Evolutionary conservation across 495 filamentous ascomycete genomes (phyloP).

Genomic region (Neurospora sp.): DNA sequence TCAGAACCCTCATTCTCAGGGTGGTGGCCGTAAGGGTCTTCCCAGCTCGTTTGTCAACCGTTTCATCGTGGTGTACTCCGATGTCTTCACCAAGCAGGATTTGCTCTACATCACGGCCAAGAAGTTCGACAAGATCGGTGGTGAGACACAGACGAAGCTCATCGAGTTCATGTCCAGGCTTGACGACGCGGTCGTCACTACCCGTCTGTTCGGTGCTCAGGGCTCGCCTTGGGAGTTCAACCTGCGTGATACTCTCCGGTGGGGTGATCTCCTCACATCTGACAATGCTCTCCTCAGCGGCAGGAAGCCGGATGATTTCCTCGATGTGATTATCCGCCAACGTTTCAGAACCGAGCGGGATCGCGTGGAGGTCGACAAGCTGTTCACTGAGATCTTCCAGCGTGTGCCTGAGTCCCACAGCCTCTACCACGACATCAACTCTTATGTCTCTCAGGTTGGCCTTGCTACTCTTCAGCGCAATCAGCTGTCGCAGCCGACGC

Average conservation of each 20-base stretch:
- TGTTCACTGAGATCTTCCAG: constrained; percentile 45
- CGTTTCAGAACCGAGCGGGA: constrained; percentile 71
- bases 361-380: constrained; percentile 45
- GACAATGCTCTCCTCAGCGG: constrained; percentile 43
- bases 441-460: constrained; percentile 56
- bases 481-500: constrained; percentile 41
- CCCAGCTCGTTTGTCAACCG: constrained; percentile 95
- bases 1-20: constrained; percentile 96
- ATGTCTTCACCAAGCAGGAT: constrained; percentile 73
- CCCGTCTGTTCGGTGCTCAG: constrained; percentile 58
- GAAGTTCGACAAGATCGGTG: constrained; percentile 54
- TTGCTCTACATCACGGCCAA: constrained; percentile 69
- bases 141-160: constrained; percentile 46
- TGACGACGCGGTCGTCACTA: constrained; percentile 56
- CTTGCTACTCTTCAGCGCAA: constrained; percentile 59
- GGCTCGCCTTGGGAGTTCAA: constrained; percentile 98
- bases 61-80: constrained; percentile 95
- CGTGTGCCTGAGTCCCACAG: constrained; percentile 42
- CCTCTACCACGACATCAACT: constrained; percentile 51
- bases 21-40: constrained; percentile 89
- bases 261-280: constrained; percentile 64
- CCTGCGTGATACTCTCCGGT: constrained; percentile 80
- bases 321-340: constrained; percentile 77
- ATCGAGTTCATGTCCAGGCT: constrained; percentile 75
- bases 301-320: constrained; percentile 53